Evolutionary conservation across 139 green algal species (phyloP), one percentile per base, ranked within the genome.

Genomic region (Volvox reticuliferus): DNA sequence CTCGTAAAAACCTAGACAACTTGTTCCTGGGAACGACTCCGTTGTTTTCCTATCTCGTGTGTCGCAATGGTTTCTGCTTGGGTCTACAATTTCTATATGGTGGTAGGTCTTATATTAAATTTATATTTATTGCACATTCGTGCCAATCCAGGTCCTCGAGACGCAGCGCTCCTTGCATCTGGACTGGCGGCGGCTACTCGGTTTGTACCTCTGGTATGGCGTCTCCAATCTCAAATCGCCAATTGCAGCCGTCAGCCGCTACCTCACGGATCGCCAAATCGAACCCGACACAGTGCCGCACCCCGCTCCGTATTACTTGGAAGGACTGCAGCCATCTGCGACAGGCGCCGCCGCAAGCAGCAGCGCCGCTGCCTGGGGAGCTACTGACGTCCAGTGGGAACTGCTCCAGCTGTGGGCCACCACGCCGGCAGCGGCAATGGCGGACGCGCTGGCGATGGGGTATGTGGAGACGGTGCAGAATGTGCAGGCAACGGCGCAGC

Each of bases 161-260:
- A 93, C 96, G 19, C 86, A 91, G 33, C 78, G 87, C 2, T 44
- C 71, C 0, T 61, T 97, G 82, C 14, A 76, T 12, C 91, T 99
- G 5, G 97, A 98, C 89, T 99, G 97, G 97, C 95, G 97, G n/a
- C 93, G 95, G 35, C 93, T 95, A 30, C 92, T 99, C 28, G 97
- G 95, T 1, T 82, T 98, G 73, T 88, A 97, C 44, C 89, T 94
- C 17, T 97, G 89, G 79, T 93, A 91, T 68, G 36, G 82, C 68
- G 71, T 50, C 32, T 75, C 91, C 82, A 68, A 84, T 84, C 93
- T 88, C 26, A 75, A 16, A 12, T 91, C 73, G 36, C 93, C 50
- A 30, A 50, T 91, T 36, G 17, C 87, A 0, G 87, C 75, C 61
- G 33, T 91, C 61, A 65, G 44, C 33, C 55, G 61, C 16, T 91